Percentiles rank a stretch among this genome's conserved stretches.
phyloP scores from a whole-genome alignment of 1,139 yeast species.

The Blastobotrys malaysiensis region DNA sequence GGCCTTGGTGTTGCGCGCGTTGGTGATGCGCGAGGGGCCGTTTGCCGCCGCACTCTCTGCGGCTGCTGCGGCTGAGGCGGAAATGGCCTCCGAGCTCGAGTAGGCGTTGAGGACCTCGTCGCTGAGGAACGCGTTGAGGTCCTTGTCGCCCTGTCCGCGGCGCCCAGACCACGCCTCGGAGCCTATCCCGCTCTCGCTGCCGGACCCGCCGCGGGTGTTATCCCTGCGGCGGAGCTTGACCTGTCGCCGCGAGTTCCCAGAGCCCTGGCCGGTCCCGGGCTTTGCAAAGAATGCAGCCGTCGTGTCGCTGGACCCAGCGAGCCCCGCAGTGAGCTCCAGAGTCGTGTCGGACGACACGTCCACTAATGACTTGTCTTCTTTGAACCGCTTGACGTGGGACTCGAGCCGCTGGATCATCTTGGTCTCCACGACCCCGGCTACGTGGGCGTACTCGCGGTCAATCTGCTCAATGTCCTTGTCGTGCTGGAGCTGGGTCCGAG shows the following conservation, averaged over 20 bases:
- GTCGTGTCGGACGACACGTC: slow-evolving; percentile 62
- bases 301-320: slow-evolving; percentile 5
- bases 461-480: slow-evolving; percentile 69
- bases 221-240: background rate
- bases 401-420: slow-evolving; percentile 73
- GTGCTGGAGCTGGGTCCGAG: slow-evolving; percentile 68
- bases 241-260: background rate
- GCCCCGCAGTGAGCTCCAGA: slow-evolving; percentile 9
- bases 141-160: slow-evolving; percentile 10
- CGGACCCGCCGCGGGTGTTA: slow-evolving; percentile 4
- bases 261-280: slow-evolving; percentile 4
- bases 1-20: slow-evolving; percentile 10
- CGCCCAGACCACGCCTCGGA: background rate
- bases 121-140: slow-evolving; percentile 16
- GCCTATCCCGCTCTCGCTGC: slow-evolving; percentile 7
- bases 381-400: slow-evolving; percentile 69
- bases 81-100: slow-evolving; percentile 6
- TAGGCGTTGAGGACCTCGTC: slow-evolving; percentile 15
- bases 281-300: background rate
- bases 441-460: slow-evolving; percentile 66
- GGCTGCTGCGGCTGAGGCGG: slow-evolving; percentile 6
- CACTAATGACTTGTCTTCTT: slow-evolving; percentile 78
- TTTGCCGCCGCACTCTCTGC: slow-evolving; percentile 2
- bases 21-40: slow-evolving; percentile 3
- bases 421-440: slow-evolving; percentile 74